Evolutionary conservation across 139 green algal species (phyloP), one percentile per base, ranked within the genome.

Genomic region (Picochlorum sp.): DNA sequence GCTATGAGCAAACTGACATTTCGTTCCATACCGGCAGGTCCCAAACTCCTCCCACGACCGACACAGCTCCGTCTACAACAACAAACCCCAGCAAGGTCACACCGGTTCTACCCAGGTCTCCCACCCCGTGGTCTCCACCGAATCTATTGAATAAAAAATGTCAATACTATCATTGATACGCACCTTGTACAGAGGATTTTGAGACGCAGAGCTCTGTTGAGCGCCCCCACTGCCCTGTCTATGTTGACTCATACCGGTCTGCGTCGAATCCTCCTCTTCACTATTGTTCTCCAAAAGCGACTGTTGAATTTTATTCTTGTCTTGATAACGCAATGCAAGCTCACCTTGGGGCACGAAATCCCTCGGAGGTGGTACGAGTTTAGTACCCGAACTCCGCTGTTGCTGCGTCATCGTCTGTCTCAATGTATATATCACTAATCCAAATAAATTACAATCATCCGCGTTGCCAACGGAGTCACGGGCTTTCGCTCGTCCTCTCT

Each of bases 1-100:
- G 6, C 89, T 89, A 62, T 96, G 89, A 0, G 89, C 89, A 80
- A 96, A 96, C 84, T 95, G 80, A 73, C 90, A 96, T 64, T 90
- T 90, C 56, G 54, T 58, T 7, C 87, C 90, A 59, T 96, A 96
- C 30, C 84, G 80, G 74, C 90, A 96, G 24, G 28, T 76, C 5
- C 90, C 89, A 10, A 66, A 76, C 62, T 91, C 81, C 34, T 84
- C 49, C 90, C 90, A 96, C 26, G 80, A 81, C 41, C 84, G 80
- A 73, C 90, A 96, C 61, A 95, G 76, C 79, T 96, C 89, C 44
- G 89, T 96, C 88, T 96, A 80, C 71, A 78, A 54, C 34, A 41
- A 41, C 34, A 41, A 41, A 41, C 34, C 34, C 34, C 34, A 41
- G 34, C 34, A 41, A 41, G 34, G 34, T 41, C 4, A 41, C 34